Evolutionary conservation across 805 yeast species (phyloP).

Genomic region (Schwanniomyces sp.): DNA sequence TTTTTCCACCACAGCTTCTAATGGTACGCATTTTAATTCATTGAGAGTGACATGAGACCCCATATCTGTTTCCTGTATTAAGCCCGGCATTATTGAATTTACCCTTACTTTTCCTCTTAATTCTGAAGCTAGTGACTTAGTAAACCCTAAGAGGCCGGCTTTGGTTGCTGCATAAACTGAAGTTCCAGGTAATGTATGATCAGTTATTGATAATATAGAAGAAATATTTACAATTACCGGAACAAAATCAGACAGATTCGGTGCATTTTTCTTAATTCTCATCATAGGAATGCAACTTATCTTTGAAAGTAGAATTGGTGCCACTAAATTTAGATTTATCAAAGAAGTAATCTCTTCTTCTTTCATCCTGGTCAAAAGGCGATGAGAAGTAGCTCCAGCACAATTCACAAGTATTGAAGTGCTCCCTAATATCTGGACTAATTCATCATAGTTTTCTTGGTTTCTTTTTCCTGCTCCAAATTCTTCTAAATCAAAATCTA

Average conservation of each 20-base stretch:
- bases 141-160: conserved; percentile 66
- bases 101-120: conserved; percentile 56
- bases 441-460: conserved; percentile 14
- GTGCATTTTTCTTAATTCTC: conserved; percentile 17
- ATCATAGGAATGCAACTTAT: conserved; percentile 53
- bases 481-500: conserved; percentile 31
- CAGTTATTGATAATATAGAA: conserved; percentile 55
- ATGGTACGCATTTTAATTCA: conserved; percentile 18
- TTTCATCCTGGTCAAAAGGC: conserved; percentile 46
- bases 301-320: conserved; percentile 62
- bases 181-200: conserved; percentile 49
- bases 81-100: conserved; percentile 68
- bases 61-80: conserved; percentile 68
- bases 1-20: conserved; percentile 28
- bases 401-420: conserved; percentile 57
- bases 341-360: conserved; percentile 43
- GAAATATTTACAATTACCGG: conserved; percentile 61
- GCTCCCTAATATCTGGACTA: conserved; percentile 25
- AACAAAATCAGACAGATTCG: conserved; percentile 12
- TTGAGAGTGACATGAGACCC: conserved; percentile 34
- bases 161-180: conserved; percentile 69
- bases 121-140: conserved; percentile 60
- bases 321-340: conserved; percentile 54
- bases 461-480: conserved; percentile 12
- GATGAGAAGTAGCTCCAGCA: conserved; percentile 64